Conservation (phyloP, 345 rosid species). For the Eutrema yunnanense region DNA sequence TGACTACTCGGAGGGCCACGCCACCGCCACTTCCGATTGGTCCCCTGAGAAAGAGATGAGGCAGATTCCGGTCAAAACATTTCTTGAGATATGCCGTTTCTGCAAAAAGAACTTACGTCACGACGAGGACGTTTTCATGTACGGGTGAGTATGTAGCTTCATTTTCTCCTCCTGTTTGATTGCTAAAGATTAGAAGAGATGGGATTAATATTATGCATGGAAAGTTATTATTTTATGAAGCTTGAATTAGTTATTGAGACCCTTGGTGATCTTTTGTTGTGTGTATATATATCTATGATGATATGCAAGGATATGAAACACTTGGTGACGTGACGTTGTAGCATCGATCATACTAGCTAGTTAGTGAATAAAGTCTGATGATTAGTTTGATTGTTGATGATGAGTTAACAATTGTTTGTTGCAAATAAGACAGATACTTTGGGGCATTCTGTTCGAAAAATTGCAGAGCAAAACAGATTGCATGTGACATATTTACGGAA, state of each 20-base stretch:
- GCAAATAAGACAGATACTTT: background rate
- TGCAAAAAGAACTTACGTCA: conserved; percentile 2
- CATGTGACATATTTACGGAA: background rate
- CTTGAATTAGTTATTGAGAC: too few relatives aligned
- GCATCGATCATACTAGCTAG: too few relatives aligned
- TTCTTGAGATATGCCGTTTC: conserved; percentile 5
- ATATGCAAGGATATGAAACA: too few relatives aligned
- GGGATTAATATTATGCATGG: too few relatives aligned
- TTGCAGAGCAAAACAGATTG: conserved; percentile 13
- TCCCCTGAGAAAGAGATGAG: background rate
- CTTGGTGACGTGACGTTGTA: too few relatives aligned
- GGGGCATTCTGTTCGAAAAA: conserved; percentile 16
- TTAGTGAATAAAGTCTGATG: too few relatives aligned
- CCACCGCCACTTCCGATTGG: background rate
- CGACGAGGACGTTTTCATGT: conserved; percentile 12
- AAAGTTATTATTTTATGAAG: too few relatives aligned
- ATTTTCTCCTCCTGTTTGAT: too few relatives aligned
- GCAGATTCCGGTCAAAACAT: background rate
- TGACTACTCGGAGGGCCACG: background rate
- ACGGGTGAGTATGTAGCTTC: conserved; percentile 8
- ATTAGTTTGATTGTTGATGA: too few relatives aligned
- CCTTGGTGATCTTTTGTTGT: too few relatives aligned
- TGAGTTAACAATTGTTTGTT: background rate
- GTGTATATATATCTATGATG: too few relatives aligned
- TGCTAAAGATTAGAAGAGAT: too few relatives aligned